Percentiles rank a stretch among this genome's conserved stretches.
phyloP scores from a whole-genome alignment of 2,329 filamentous ascomycete species.

The Didymella keratinophila region DNA sequence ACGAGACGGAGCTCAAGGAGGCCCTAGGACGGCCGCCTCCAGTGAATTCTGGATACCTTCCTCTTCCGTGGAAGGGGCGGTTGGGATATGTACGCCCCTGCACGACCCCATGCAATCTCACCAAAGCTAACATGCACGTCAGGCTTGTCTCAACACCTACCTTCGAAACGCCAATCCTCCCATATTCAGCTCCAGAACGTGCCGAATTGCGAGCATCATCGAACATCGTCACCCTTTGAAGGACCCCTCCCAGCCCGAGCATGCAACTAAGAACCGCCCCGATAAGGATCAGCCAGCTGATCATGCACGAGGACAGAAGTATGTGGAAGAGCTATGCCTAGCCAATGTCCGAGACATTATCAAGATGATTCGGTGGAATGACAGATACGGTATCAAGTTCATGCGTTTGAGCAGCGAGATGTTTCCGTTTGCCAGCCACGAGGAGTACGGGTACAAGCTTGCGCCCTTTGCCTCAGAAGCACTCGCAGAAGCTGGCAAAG shows the following conservation, averaged over 20 bases:
- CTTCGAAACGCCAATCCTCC: constrained; percentile 81
- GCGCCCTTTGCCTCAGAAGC: constrained; percentile 82
- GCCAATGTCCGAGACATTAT: constrained; percentile 83
- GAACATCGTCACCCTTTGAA: constrained; percentile 85
- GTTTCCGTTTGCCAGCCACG: constrained; percentile 94
- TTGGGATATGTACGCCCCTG: constrained; percentile 77
- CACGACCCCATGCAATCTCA: constrained; percentile 20
- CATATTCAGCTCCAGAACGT: constrained; percentile 90
- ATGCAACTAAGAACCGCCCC: constrained; percentile 84
- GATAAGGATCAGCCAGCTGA: constrained; percentile 76
- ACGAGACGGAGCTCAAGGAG: constrained; percentile 65
- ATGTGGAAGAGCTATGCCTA: constrained; percentile 78
- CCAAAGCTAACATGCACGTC: constrained; percentile 31
- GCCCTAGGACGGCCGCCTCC: constrained; percentile 72
- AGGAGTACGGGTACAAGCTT: constrained; percentile 84
- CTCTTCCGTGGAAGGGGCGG: constrained; percentile 88
- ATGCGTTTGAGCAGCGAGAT: constrained; percentile 93
- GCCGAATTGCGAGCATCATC: constrained; percentile 86
- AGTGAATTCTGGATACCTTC: constrained; percentile 82
- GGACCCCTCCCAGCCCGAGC: constrained; percentile 78
- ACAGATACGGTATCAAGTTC: constrained; percentile 89
- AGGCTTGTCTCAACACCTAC: constrained; percentile 94
- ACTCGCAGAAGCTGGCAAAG: constrained; percentile 76
- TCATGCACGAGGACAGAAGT: constrained; percentile 71
- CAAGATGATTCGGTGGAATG: constrained; percentile 92